phyloP scores from a whole-genome alignment of 495 filamentous ascomycete genomes.

The Clavariopsis aquatica region DNA sequence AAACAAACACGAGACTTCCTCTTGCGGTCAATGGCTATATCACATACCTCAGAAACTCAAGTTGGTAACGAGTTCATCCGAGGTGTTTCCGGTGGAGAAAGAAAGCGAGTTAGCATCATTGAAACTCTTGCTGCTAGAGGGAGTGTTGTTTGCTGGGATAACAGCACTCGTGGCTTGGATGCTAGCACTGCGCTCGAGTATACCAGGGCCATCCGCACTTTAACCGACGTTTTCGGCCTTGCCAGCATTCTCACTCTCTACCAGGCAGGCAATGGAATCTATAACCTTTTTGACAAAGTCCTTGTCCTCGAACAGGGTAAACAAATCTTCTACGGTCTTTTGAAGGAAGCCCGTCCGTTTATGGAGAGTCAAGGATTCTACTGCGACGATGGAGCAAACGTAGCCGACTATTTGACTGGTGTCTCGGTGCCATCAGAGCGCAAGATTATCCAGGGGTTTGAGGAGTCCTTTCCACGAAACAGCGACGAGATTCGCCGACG shows the following conservation, averaged over 20 bases:
- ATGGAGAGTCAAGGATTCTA: slow-evolving; percentile 68
- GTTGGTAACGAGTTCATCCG: slow-evolving; percentile 40
- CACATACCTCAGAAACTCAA: slow-evolving; percentile 38
- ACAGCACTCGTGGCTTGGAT: slow-evolving; percentile 76
- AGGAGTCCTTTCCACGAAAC: slow-evolving; percentile 61
- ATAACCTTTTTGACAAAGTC: slow-evolving; percentile 76
- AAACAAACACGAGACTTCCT: slow-evolving; percentile 3
- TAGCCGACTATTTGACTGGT: slow-evolving; percentile 72
- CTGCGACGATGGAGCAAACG: slow-evolving; percentile 65
- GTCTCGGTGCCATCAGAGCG: slow-evolving; percentile 72
- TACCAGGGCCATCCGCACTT: slow-evolving; percentile 69
- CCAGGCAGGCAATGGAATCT: slow-evolving; percentile 80
- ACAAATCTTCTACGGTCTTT: slow-evolving; percentile 65
- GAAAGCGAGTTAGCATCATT: slow-evolving; percentile 35
- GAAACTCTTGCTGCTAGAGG: slow-evolving; percentile 7
- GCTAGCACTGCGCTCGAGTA: slow-evolving; percentile 78
- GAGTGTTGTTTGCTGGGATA: slow-evolving; percentile 55
- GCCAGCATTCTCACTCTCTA: slow-evolving; percentile 82
- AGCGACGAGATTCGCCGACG: slow-evolving; percentile 61
- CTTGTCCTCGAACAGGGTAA: slow-evolving; percentile 65
- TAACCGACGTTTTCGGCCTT: slow-evolving; percentile 75
- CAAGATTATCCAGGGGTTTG: slow-evolving; percentile 61
- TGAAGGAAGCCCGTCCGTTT: slow-evolving; percentile 62
- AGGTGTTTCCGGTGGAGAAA: slow-evolving; percentile 42
- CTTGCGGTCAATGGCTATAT: slow-evolving; percentile 10